Conservation (phyloP, 805 yeast genomes). For the Starmera dryadoides region DNA sequence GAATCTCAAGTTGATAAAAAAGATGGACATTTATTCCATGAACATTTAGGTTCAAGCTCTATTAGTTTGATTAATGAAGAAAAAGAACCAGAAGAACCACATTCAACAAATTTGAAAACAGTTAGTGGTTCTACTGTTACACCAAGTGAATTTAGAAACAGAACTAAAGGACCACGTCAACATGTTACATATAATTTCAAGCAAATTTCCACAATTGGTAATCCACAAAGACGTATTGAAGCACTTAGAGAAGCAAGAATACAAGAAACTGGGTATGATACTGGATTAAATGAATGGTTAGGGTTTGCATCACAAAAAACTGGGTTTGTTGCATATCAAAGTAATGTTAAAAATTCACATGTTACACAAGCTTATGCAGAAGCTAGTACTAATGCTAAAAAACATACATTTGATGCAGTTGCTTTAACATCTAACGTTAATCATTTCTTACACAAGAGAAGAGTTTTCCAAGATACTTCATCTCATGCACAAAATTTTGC, state of each 20-base stretch:
- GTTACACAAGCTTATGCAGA: conserved; percentile 63
- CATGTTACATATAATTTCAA: conserved; percentile 28
- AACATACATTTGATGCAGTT: conserved; percentile 28
- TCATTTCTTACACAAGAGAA: conserved; percentile 43
- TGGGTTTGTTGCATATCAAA: conserved; percentile 20
- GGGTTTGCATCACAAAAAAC: conserved; percentile 24
- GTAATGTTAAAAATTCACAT: conserved; percentile 28
- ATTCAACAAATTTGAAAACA: too few relatives aligned
- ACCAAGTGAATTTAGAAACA: conserved; percentile 7
- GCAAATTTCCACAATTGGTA: conserved; percentile 30
- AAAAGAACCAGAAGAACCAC: too few relatives aligned
- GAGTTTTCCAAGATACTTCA: conserved; percentile 42
- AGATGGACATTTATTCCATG: conserved; percentile 5
- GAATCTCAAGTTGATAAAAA: conserved; percentile 4
- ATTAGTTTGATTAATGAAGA: background rate
- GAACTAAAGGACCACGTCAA: too few relatives aligned
- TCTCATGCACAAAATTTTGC: conserved; percentile 45
- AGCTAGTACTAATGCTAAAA: conserved; percentile 33
- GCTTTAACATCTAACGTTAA: conserved; percentile 32
- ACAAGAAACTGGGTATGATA: conserved; percentile 37
- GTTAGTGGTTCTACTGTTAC: conserved; percentile 6
- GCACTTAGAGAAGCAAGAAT: conserved; percentile 35
- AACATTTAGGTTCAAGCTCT: conserved; percentile 18
- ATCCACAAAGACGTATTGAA: conserved; percentile 33
- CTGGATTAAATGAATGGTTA: conserved; percentile 56